Evolutionary conservation across 768 basidiomycete species (phyloP).

Genomic region (Fomitopsis pulvina): DNA sequence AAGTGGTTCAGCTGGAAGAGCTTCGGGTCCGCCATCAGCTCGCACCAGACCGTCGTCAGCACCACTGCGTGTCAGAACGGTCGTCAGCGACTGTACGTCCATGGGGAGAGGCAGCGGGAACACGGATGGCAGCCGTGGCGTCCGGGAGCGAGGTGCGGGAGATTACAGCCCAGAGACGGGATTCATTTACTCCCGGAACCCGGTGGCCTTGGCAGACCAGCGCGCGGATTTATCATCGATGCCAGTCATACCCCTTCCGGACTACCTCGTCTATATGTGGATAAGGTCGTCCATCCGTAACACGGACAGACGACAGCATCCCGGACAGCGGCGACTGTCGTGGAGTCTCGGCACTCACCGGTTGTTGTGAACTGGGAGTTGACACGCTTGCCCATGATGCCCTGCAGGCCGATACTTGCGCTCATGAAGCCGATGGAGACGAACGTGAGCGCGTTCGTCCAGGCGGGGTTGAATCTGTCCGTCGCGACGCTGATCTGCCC

Average conservation of each 20-base stretch:
- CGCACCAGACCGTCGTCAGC: conserved; percentile 85
- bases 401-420: conserved; percentile 75
- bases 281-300: not conserved
- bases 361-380: conserved; percentile 77
- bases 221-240: too few species aligned
- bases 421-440: conserved; percentile 76
- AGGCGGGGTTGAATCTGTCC: conserved; percentile 55
- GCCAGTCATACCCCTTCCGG: too few species aligned
- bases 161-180: too few species aligned
- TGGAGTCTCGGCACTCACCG: conserved; percentile 49
- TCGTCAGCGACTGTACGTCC: not conserved
- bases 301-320: not conserved
- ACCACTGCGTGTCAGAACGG: conserved; percentile 44
- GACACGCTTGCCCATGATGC: conserved; percentile 76
- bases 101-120: not conserved
- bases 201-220: too few species aligned
- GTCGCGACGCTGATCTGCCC: conserved; percentile 48
- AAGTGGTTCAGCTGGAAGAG: conserved; percentile 52
- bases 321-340: not conserved
- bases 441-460: conserved; percentile 62
- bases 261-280: too few species aligned
- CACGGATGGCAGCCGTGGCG: not conserved
- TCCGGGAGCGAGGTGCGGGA: not conserved
- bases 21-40: conserved; percentile 75
- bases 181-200: too few species aligned